Conservation (phyloP, 331 rosid genomes). For the Stylosanthes scabra region DNA sequence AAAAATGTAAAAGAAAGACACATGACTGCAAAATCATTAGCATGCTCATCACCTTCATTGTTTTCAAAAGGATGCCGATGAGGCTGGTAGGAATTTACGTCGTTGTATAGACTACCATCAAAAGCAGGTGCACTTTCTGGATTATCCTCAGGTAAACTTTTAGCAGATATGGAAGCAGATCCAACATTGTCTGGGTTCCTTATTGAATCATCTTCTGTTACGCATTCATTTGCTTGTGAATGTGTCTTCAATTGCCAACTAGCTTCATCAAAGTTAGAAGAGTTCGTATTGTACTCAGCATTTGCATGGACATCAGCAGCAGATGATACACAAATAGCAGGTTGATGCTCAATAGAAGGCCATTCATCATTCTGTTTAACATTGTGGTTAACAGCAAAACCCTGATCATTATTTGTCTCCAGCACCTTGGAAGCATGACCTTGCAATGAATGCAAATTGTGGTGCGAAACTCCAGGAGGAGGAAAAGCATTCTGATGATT, state of each 20-base stretch:
- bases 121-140: conserved; percentile 63
- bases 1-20: conserved; percentile 24
- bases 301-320: conserved; percentile 57
- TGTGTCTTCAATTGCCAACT: conserved; percentile 50
- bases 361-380: conserved; percentile 70
- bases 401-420: conserved; percentile 53
- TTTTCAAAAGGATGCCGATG: conserved; percentile 67
- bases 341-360: conserved; percentile 85
- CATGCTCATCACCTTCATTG: conserved; percentile 62
- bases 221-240: conserved; percentile 50
- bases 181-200: conserved; percentile 60
- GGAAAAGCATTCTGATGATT: conserved; percentile 52
- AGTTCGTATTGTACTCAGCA: conserved; percentile 55
- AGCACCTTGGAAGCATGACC: conserved; percentile 57
- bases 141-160: conserved; percentile 66
- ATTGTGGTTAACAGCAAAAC: conserved; percentile 44
- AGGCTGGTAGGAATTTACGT: conserved; percentile 64
- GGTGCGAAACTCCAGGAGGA: conserved; percentile 54
- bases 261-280: conserved; percentile 58
- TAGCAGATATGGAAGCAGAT: conserved; percentile 65
- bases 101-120: conserved; percentile 66
- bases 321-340: conserved; percentile 58
- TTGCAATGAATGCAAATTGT: conserved; percentile 56
- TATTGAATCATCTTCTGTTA: conserved; percentile 58
- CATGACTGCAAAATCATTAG: conserved; percentile 23